Percentiles rank a stretch among this genome's conserved stretches.
Evolutionary conservation across 768 basidiomycete genomes (phyloP).

Genomic region (Suillus decipiens): DNA sequence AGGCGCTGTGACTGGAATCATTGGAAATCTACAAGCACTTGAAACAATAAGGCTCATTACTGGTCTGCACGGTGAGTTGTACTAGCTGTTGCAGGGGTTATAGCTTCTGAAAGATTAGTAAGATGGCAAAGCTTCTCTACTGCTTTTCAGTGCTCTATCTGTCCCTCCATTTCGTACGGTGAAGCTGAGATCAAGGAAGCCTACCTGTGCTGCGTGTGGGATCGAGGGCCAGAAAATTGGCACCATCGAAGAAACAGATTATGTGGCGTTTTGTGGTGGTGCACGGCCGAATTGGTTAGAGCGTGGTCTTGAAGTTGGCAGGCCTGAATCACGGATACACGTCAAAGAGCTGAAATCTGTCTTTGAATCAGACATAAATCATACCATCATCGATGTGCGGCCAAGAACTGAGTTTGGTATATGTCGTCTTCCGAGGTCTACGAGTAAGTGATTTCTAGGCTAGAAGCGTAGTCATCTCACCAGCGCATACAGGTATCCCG

Average conservation of each 20-base stretch:
- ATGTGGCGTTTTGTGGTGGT: slow-evolving; percentile 87
- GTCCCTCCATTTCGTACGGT: slow-evolving; percentile 77
- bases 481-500: slow-evolving; percentile 63
- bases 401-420: slow-evolving; percentile 82
- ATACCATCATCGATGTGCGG: slow-evolving; percentile 75
- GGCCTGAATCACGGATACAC: slow-evolving; percentile 42
- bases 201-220: slow-evolving; percentile 79
- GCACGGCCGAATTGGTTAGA: slow-evolving; percentile 63
- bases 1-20: slow-evolving; percentile 86
- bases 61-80: slow-evolving; percentile 59
- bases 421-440: slow-evolving; percentile 73
- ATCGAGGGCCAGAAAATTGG: slow-evolving; percentile 42
- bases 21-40: slow-evolving; percentile 87
- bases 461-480: slow-evolving; percentile 7
- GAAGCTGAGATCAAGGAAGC: slow-evolving; percentile 72
- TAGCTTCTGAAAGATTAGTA: slow-evolving; percentile 12
- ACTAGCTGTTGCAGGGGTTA: background rate
- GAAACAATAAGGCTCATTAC: slow-evolving; percentile 82
- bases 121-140: slow-evolving; percentile 66
- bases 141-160: slow-evolving; percentile 74
- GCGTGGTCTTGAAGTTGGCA: slow-evolving; percentile 48
- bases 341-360: slow-evolving; percentile 50
- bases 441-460: slow-evolving; percentile 50
- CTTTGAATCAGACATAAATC: slow-evolving; percentile 32
- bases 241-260: slow-evolving; percentile 63